phyloP scores from a whole-genome alignment of 345 rosid species.

The Hibiscus mutabilis region DNA sequence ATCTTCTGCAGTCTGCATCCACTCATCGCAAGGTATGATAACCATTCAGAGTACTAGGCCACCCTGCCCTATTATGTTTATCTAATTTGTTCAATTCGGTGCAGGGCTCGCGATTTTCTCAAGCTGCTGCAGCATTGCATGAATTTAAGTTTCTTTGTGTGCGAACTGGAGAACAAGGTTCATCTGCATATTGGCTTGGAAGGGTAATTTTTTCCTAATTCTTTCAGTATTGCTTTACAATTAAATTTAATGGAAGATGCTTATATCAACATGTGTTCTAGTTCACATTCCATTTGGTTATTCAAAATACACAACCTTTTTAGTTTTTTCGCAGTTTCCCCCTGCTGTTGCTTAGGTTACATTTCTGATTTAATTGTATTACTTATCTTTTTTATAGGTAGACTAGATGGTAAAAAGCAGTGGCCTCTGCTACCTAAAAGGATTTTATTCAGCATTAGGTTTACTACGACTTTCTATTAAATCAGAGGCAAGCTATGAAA shows the following conservation, averaged over 20 bases:
- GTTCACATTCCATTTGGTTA: background rate
- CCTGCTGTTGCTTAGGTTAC: background rate
- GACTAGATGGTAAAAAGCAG: background rate
- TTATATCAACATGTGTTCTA: background rate
- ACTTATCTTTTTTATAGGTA: background rate
- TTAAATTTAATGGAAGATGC: background rate
- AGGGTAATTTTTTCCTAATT: slow-evolving; percentile 43
- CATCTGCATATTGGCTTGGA: slow-evolving; percentile 71
- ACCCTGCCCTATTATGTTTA: background rate
- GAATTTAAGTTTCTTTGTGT: slow-evolving; percentile 69
- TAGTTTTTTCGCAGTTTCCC: background rate
- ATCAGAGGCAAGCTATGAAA: background rate
- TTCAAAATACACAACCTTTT: background rate
- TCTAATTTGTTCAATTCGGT: slow-evolving; percentile 20
- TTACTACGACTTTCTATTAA: background rate
- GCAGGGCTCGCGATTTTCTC: slow-evolving; percentile 83
- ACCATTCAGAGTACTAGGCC: background rate
- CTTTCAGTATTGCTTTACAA: background rate
- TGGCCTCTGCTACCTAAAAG: background rate
- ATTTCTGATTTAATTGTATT: background rate
- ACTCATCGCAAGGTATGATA: slow-evolving; percentile 80
- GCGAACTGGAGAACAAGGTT: slow-evolving; percentile 35
- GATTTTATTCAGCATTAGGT: background rate
- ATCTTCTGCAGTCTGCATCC: slow-evolving; percentile 89
- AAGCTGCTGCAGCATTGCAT: slow-evolving; percentile 76